Percentiles rank a stretch among this genome's conserved stretches.
These are phyloP conservation scores for Colletotrichum tropicicola DNA, from an alignment of 2,329 filamentous ascomycete genomes.

Conservation along the genomic window DNA sequence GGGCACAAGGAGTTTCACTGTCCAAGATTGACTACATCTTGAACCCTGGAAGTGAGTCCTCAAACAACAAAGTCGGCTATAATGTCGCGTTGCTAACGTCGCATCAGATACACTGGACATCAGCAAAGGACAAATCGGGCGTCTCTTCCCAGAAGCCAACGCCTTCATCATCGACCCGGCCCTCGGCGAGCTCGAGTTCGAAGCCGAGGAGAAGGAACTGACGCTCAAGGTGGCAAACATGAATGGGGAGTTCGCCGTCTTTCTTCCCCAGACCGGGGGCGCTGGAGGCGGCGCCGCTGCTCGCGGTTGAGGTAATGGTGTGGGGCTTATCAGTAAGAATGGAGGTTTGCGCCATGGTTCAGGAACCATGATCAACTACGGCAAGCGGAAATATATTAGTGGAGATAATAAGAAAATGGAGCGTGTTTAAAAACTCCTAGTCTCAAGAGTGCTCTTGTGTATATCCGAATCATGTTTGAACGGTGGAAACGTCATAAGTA, in stretches of 20 bases:
- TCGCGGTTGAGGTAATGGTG: not conserved
- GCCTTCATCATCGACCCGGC: slow-evolving; percentile 45
- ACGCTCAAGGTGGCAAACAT: slow-evolving; percentile 40
- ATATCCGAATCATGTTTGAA: no score
- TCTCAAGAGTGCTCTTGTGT: no score
- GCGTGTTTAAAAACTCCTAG: no score
- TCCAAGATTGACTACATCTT: slow-evolving; percentile 51
- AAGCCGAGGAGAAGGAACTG: slow-evolving; percentile 50
- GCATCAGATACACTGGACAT: slow-evolving; percentile 42
- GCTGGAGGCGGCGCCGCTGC: not conserved
- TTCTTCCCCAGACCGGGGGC: slow-evolving; percentile 36
- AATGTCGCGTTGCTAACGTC: not conserved
- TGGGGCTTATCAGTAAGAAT: not conserved
- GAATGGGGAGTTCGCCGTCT: slow-evolving; percentile 44
- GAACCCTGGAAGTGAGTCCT: slow-evolving; percentile 42
- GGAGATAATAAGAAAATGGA: no score
- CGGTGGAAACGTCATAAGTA: no score
- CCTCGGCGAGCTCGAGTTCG: slow-evolving; percentile 50
- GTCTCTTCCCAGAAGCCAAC: slow-evolving; percentile 44
- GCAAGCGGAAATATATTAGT: no score
- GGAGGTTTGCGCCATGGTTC: not conserved
- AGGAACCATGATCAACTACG: not conserved
- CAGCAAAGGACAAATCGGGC: slow-evolving; percentile 44
- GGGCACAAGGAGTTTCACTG: slow-evolving; percentile 42
- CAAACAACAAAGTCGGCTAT: not conserved